A percentile compares a stretch with the other conserved stretches of the same genome.
Evolutionary conservation across 768 basidiomycete species (phyloP).

Genomic region (Boletus tylopilopsis): DNA sequence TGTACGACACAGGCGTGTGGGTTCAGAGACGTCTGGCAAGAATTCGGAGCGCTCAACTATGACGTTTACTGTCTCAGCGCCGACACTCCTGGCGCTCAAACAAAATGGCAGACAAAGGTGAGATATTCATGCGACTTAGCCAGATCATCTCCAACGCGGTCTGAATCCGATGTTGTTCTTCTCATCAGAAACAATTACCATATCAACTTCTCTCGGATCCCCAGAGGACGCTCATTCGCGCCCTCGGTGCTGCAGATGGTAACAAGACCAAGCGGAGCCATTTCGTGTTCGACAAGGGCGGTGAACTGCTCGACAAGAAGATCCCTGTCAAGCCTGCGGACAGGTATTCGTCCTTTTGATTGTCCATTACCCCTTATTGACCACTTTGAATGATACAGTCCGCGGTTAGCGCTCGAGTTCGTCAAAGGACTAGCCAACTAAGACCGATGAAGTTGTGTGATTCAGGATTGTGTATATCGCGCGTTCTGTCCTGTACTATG

Average conservation of each 20-base stretch:
- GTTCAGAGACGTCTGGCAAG: slow-evolving; percentile 79
- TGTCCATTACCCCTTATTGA: background rate
- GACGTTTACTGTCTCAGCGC: slow-evolving; percentile 82
- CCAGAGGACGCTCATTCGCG: slow-evolving; percentile 72
- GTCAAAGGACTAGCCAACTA: slow-evolving; percentile 44
- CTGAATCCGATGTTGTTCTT: slow-evolving; percentile 6
- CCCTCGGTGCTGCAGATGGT: slow-evolving; percentile 75
- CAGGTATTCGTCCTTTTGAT: slow-evolving; percentile 48
- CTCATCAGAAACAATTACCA: slow-evolving; percentile 70
- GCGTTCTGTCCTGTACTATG: slow-evolving; percentile 7
- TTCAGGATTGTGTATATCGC: slow-evolving; percentile 4
- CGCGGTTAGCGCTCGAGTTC: slow-evolving; percentile 63
- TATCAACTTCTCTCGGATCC: slow-evolving; percentile 89
- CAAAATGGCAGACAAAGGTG: slow-evolving; percentile 86
- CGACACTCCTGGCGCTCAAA: slow-evolving; percentile 70
- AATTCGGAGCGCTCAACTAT: slow-evolving; percentile 63
- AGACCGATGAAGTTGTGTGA: background rate
- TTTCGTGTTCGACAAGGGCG: slow-evolving; percentile 91
- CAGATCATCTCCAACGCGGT: background rate
- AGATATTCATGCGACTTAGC: slow-evolving; percentile 10
- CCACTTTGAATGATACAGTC: slow-evolving; percentile 34
- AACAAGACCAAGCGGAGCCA: slow-evolving; percentile 89
- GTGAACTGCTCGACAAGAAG: slow-evolving; percentile 81
- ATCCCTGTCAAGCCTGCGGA: slow-evolving; percentile 85
- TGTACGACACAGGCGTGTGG: slow-evolving; percentile 93